Percentiles rank a stretch among this genome's conserved stretches.
These are phyloP conservation scores for Limnomonas spitsbergensis DNA, from an alignment of 139 green algal genomes.

Conservation along the genomic window DNA sequence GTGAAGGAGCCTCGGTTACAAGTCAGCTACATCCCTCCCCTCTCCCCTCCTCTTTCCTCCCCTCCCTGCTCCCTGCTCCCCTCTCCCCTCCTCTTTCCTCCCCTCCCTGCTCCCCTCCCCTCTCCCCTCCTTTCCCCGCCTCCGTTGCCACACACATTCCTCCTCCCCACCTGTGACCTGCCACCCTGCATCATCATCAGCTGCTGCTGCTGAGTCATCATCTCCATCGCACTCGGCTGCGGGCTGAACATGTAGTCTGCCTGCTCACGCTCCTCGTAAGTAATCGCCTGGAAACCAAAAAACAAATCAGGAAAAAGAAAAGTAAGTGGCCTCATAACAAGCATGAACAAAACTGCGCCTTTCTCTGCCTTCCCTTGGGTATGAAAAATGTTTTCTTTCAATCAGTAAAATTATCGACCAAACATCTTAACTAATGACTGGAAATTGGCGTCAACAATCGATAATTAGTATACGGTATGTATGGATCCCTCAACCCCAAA, in stretches of 20 bases:
- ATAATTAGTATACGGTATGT: background rate
- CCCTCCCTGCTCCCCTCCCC: background rate
- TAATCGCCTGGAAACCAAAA: constrained; percentile 29
- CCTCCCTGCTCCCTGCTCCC: background rate
- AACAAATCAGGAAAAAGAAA: background rate
- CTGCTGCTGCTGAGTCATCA: constrained; percentile 4
- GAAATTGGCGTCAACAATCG: background rate
- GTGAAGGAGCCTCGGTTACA: background rate
- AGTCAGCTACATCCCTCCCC: background rate
- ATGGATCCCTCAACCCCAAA: background rate
- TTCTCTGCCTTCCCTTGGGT: background rate
- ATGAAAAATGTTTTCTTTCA: too few relatives aligned
- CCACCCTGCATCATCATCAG: background rate
- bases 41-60: background rate
- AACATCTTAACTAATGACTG: background rate
- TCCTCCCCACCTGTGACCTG: background rate
- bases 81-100: background rate
- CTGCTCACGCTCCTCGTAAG: constrained; percentile 49
- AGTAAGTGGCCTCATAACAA: background rate
- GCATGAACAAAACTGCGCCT: background rate
- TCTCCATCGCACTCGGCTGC: background rate
- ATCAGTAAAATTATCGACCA: background rate
- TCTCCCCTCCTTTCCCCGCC: background rate
- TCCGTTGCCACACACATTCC: background rate
- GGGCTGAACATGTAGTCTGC: constrained; percentile 22